Conservation (phyloP, 352 stramenopile genomes). For the Poterioochromonas sp. region DNA sequence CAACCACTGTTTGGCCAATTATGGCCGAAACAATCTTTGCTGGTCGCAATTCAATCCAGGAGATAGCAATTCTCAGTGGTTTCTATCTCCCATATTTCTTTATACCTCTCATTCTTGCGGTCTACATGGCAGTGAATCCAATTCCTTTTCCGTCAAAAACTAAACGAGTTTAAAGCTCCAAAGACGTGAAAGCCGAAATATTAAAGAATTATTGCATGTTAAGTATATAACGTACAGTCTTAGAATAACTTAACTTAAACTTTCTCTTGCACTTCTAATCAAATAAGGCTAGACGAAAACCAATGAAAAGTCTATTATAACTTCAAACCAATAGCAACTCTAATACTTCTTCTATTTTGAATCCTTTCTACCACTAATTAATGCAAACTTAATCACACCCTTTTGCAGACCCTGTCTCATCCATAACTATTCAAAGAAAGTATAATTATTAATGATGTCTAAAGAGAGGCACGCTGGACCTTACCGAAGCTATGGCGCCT, state of each 20-base stretch:
- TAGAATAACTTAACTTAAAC: too few relatives aligned
- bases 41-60: neutral
- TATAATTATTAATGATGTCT: neutral
- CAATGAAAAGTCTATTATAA: too few relatives aligned
- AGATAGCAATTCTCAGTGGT: constrained; percentile 8
- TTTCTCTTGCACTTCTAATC: too few relatives aligned
- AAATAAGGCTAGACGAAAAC: too few relatives aligned
- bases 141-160: constrained; percentile 25
- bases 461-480: constrained; percentile 47
- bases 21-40: constrained; percentile 18
- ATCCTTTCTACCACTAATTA: constrained; percentile 49
- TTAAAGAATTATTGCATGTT: too few relatives aligned
- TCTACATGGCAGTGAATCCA: constrained; percentile 23
- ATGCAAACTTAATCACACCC: constrained; percentile 62
- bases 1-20: constrained; percentile 28
- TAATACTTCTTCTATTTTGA: too few relatives aligned
- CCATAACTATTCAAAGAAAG: neutral
- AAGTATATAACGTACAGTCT: too few relatives aligned
- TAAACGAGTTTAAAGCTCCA: too few relatives aligned
- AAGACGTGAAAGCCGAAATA: too few relatives aligned
- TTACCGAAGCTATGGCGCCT: constrained; percentile 64
- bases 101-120: constrained; percentile 16
- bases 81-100: constrained; percentile 34
- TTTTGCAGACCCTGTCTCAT: constrained; percentile 42
- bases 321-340: too few relatives aligned